A percentile compares a stretch with the other conserved stretches of the same genome.
Conservation (phyloP, 2,329 filamentous ascomycete genomes). For the Cladobotryum mycophilum region DNA sequence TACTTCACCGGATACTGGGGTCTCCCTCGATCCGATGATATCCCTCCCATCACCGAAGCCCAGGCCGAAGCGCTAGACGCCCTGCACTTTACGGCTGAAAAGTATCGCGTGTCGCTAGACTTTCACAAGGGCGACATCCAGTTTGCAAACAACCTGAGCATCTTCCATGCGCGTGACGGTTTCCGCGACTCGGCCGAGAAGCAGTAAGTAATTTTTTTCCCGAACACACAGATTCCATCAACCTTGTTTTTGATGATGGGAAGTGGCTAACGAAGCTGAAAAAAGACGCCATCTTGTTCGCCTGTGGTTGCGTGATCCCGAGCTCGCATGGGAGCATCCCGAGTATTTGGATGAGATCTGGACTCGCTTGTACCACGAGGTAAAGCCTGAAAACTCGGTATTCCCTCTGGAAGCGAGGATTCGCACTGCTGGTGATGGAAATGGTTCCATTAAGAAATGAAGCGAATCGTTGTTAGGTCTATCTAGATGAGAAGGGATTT, state of each 20-base stretch:
- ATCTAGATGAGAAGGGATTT: too few species aligned
- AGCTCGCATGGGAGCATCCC: slow-evolving; percentile 44
- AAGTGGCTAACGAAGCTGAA: not conserved
- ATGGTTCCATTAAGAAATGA: not conserved
- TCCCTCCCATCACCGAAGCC: slow-evolving; percentile 51
- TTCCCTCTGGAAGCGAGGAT: slow-evolving; percentile 48
- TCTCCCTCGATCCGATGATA: slow-evolving; percentile 44
- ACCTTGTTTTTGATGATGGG: slow-evolving; percentile 10
- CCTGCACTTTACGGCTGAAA: slow-evolving; percentile 43
- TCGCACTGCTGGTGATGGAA: slow-evolving; percentile 2
- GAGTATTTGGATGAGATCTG: slow-evolving; percentile 40
- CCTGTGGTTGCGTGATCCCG: slow-evolving; percentile 44
- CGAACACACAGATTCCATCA: not conserved
- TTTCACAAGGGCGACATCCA: slow-evolving; percentile 48
- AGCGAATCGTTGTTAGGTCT: too few species aligned
- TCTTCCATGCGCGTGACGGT: slow-evolving; percentile 47
- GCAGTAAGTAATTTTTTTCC: slow-evolving; percentile 27
- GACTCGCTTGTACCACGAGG: slow-evolving; percentile 46
- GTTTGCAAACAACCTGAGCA: slow-evolving; percentile 48
- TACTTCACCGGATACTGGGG: slow-evolving; percentile 52
- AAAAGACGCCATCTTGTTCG: slow-evolving; percentile 41
- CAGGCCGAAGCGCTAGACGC: slow-evolving; percentile 49
- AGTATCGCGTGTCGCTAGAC: slow-evolving; percentile 37
- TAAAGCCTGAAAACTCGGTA: slow-evolving; percentile 45
- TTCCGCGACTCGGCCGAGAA: slow-evolving; percentile 40